These are phyloP conservation scores for Plantago coronopus DNA, from an alignment of 305 asterid species.

Conservation along the genomic window DNA sequence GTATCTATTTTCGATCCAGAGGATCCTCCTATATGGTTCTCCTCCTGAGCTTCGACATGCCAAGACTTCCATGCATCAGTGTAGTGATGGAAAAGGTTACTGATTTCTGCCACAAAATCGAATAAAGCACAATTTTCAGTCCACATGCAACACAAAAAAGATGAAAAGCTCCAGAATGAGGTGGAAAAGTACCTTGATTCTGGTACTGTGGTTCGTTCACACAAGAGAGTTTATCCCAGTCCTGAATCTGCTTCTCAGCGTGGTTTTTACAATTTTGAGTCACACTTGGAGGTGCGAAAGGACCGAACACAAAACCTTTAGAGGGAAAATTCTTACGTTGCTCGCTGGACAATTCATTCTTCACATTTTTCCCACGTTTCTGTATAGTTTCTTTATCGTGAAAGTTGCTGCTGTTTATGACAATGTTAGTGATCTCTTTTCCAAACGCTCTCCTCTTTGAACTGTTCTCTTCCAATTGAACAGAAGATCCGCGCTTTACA, in stretches of 20 bases:
- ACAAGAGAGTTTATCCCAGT: constrained; percentile 37
- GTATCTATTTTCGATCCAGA: constrained; percentile 23
- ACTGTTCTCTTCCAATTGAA: constrained; percentile 28
- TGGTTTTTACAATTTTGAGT: constrained; percentile 24
- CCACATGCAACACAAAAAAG: background rate
- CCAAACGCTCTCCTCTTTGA: constrained; percentile 56
- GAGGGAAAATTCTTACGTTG: constrained; percentile 32
- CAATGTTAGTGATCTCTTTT: constrained; percentile 47
- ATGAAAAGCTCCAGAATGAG: background rate
- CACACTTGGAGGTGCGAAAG: constrained; percentile 46
- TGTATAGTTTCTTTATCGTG: constrained; percentile 24
- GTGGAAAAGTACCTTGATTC: constrained; percentile 44
- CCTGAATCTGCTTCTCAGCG: constrained; percentile 28
- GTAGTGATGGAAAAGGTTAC: constrained; percentile 51
- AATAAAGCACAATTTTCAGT: background rate
- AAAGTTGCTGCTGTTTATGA: constrained; percentile 33
- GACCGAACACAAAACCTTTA: constrained; percentile 59
- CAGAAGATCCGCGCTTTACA: constrained; percentile 24
- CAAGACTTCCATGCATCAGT: constrained; percentile 61
- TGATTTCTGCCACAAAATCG: constrained; percentile 37
- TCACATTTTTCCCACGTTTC: constrained; percentile 25
- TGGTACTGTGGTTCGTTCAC: constrained; percentile 44
- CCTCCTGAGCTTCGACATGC: constrained; percentile 44
- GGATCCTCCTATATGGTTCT: constrained; percentile 25
- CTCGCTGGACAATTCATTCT: constrained; percentile 22